These are phyloP conservation scores for Sclerotinia nivalis DNA, from an alignment of 2,329 filamentous ascomycete genomes.

Conservation along the genomic window DNA sequence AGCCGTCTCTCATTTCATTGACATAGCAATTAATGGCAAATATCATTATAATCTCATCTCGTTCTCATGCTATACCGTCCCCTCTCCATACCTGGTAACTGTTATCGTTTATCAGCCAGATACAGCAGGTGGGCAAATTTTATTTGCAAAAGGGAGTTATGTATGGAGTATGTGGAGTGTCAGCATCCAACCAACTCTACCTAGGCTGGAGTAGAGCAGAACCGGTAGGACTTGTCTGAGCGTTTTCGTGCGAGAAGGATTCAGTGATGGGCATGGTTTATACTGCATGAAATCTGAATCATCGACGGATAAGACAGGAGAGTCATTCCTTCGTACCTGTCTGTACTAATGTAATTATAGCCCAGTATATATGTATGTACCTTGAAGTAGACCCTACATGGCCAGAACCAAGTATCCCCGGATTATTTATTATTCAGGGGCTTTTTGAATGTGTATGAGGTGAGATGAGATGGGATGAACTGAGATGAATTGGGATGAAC, in stretches of 20 bases:
- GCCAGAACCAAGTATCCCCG: neutral
- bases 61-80: neutral
- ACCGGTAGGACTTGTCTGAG: neutral
- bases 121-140: neutral
- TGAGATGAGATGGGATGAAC: neutral
- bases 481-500: conserved; percentile 2
- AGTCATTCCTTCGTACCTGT: neutral
- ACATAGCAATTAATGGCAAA: conserved; percentile 21
- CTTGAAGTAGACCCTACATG: neutral
- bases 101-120: neutral
- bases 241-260: conserved; percentile 18
- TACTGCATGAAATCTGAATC: conserved; percentile 19
- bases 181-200: neutral
- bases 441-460: neutral
- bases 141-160: neutral
- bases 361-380: neutral
- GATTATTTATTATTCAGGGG: neutral
- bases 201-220: neutral
- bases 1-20: conserved; percentile 13
- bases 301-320: neutral
- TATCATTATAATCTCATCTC: conserved; percentile 3
- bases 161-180: neutral
- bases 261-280: neutral
- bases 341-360: neutral
- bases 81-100: neutral